Conservation (phyloP, 2,329 filamentous ascomycete genomes). For the Cladosporium austrohemisphaericum region DNA sequence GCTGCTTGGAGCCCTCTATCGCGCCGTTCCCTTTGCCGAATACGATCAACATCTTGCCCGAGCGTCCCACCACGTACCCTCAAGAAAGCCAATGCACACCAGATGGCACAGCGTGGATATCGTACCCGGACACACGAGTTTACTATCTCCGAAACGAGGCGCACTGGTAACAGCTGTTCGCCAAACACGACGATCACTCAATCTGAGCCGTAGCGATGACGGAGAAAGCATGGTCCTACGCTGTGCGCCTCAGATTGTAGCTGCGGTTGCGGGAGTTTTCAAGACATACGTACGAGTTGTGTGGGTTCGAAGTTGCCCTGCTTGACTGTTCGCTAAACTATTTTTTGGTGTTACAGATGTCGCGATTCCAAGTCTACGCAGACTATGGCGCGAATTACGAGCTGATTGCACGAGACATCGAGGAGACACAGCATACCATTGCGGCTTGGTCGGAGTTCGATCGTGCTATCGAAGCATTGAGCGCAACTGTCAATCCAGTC, state of each 20-base stretch:
- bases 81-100: constrained; percentile 39
- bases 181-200: constrained; percentile 43
- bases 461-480: constrained; percentile 77
- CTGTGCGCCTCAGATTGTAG: constrained; percentile 52
- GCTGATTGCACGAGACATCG: constrained; percentile 73
- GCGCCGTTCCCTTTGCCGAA: constrained; percentile 63
- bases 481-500: constrained; percentile 68
- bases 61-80: constrained; percentile 6
- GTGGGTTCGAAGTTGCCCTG: constrained; percentile 16
- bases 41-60: constrained; percentile 34
- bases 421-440: constrained; percentile 63
- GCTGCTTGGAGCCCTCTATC: constrained; percentile 70
- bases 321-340: constrained; percentile 43
- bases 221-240: constrained; percentile 36
- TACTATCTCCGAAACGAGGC: constrained; percentile 4
- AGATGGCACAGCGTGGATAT: constrained; percentile 49
- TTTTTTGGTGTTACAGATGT: constrained; percentile 54
- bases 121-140: constrained; percentile 29
- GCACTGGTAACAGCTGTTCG: constrained; percentile 21
- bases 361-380: constrained; percentile 80
- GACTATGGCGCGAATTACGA: constrained; percentile 91
- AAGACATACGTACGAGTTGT: constrained; percentile 46
- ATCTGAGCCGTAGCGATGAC: constrained; percentile 41
- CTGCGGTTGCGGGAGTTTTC: constrained; percentile 53
- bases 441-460: constrained; percentile 77